A percentile compares a stretch with the other conserved stretches of the same genome.
Conservation (phyloP, 257 asterid species). For the Petunia secreta region DNA sequence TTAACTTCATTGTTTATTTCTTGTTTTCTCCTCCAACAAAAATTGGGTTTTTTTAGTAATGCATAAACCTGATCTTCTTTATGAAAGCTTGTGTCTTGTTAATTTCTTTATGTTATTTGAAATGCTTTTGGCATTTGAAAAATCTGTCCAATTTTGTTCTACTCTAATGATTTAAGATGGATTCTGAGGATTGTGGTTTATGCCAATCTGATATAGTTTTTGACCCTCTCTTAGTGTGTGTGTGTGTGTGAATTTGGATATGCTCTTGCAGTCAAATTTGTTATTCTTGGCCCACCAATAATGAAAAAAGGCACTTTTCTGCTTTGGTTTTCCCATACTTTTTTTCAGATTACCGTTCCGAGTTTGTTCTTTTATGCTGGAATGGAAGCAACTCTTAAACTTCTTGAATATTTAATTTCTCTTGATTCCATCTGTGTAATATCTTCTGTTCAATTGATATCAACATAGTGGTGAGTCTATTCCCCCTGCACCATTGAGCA, state of each 20-base stretch:
- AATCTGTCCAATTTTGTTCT: no score
- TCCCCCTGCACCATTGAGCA: neutral
- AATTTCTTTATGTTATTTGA: neutral
- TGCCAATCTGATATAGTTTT: neutral
- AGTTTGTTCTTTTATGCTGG: neutral
- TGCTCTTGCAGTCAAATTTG: neutral
- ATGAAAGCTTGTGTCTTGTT: neutral
- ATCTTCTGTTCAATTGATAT: neutral
- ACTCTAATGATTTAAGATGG: neutral
- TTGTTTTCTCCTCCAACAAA: neutral
- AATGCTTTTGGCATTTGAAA: neutral
- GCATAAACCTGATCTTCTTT: neutral
- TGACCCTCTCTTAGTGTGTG: neutral
- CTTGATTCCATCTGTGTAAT: neutral
- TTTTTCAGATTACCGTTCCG: neutral
- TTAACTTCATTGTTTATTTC: neutral
- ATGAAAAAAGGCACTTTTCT: neutral
- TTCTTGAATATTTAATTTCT: neutral
- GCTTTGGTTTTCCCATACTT: neutral
- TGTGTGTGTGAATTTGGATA: neutral
- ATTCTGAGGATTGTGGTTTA: neutral
- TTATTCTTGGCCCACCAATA: neutral
- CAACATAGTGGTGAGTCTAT: neutral
- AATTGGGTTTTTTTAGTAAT: neutral
- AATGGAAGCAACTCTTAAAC: neutral